Evolutionary conservation across 2,329 filamentous ascomycete species (phyloP), one percentile per base, ranked within the genome.

Genomic region (Hymenotorrendiella dingleyae): DNA sequence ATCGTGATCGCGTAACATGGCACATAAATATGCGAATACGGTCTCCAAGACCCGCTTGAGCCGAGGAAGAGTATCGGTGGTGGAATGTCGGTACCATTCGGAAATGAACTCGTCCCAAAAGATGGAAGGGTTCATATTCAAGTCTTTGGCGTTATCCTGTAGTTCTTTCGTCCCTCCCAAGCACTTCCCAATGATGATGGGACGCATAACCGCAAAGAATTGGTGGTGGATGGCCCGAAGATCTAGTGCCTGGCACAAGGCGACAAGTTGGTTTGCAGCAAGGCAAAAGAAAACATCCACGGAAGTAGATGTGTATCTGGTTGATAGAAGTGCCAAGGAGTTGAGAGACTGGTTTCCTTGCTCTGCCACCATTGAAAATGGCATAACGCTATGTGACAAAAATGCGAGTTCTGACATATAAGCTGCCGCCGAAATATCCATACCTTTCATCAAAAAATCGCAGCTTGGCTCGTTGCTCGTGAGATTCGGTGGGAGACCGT

Each of bases 291-390:
- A 56, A 0, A 82, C 49, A 24, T 82, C 76, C 0, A 72, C 65
- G 1, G 78, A 74, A 42, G 73, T 68, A 40, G 72, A 60, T 0
- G 77, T 78, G 36, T 76, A 74, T 3, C 80, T 69, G 0, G 73
- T 72, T 0, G 72, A 71, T 5, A 83, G 64, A 0, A 84, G 63
- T 0, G 81, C 82, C 11, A 85, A 67, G 0, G 76, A 82, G 55
- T 86, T 86, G 48, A 86, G 65, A 0, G 71, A 67, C 57, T 86
- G 80, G 53, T 85, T 85, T 27, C 73, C 67, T 73, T 82, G 81
- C 57, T 86, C 82, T 1, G 82, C 80, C 0, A 71, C 71, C 58
- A 80, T 77, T n/a, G n/a, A n/a, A 1, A 84, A 76, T 52, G 84
- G 79, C 2, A 67, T 67, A 10, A 85, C 73, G 0, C 81, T 79